phyloP scores from a whole-genome alignment of 1,284 basidiomycete genomes.

The Rhodotorula sp. region DNA sequence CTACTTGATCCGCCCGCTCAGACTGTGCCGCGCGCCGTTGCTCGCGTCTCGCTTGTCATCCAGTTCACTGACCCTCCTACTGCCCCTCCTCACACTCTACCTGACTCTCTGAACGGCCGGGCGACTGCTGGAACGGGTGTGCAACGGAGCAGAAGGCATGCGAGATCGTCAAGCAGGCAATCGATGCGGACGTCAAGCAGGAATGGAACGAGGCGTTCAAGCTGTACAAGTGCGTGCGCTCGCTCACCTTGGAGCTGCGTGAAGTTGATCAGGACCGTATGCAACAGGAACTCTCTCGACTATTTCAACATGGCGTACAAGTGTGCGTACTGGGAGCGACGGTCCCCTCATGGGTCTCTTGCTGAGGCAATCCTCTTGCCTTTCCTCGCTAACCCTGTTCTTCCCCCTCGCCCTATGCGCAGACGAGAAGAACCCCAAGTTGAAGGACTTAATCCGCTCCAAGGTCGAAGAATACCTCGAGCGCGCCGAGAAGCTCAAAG shows the following conservation, averaged over 20 bases:
- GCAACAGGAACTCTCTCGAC: constrained; percentile 79
- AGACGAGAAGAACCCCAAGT: constrained; percentile 97
- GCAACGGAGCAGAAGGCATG: constrained; percentile 71
- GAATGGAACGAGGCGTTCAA: constrained; percentile 94
- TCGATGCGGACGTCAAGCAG: constrained; percentile 90
- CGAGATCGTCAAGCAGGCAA: constrained; percentile 85
- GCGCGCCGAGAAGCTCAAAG: constrained; percentile 89
- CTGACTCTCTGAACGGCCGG: neutral
- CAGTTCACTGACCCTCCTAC: neutral
- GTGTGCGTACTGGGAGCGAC: constrained; percentile 54
- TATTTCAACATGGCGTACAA: constrained; percentile 94
- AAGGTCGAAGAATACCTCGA: constrained; percentile 92
- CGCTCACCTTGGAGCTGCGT: neutral
- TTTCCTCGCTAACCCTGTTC: neutral
- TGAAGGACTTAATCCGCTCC: constrained; percentile 78
- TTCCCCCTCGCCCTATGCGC: neutral
- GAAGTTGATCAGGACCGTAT: neutral
- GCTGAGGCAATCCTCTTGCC: neutral
- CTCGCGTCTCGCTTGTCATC: constrained; percentile 1
- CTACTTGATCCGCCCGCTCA: constrained; percentile 33
- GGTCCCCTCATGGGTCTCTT: neutral
- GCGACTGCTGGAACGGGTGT: neutral
- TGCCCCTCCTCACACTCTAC: neutral
- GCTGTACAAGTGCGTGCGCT: constrained; percentile 51
- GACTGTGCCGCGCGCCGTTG: neutral